Conservation (phyloP, 2,329 filamentous ascomycete species). For the Calonectria crousiana region DNA sequence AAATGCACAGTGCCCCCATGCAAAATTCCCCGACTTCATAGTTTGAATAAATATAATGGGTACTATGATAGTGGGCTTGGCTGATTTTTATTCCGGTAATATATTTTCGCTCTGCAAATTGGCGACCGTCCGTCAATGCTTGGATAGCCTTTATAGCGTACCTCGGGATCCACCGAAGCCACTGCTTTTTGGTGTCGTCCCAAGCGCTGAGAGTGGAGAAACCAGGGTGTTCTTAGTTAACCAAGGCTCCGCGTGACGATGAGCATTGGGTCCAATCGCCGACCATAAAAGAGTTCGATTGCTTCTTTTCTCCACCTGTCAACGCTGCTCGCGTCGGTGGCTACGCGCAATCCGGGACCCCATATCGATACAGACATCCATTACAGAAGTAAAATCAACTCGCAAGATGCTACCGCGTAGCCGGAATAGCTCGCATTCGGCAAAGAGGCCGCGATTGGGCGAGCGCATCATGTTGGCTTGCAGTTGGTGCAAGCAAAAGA, state of each 20-base stretch:
- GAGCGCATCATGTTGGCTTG: slow-evolving; percentile 32
- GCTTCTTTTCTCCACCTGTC: neutral
- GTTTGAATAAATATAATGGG: neutral
- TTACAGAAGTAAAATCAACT: neutral
- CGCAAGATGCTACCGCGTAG: neutral
- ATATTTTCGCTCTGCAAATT: neutral
- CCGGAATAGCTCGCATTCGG: slow-evolving; percentile 20
- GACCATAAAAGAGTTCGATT: neutral
- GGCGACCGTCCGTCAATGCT: neutral
- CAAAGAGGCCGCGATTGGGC: slow-evolving; percentile 27
- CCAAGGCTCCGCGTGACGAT: neutral
- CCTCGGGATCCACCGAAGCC: neutral
- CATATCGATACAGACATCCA: neutral
- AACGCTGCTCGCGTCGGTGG: neutral
- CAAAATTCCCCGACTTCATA: neutral
- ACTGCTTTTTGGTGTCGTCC: neutral
- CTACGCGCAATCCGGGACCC: neutral
- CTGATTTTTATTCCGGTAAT: neutral
- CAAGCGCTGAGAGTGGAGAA: neutral
- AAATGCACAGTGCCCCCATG: neutral
- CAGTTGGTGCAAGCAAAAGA: slow-evolving; percentile 33
- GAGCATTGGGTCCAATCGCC: neutral
- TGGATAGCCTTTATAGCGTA: neutral
- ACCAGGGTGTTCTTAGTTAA: neutral
- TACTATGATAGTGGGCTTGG: too few relatives aligned